Evolutionary conservation across 2,329 filamentous ascomycete genomes (phyloP).

Genomic region (Pyrenochaeta sp.): DNA sequence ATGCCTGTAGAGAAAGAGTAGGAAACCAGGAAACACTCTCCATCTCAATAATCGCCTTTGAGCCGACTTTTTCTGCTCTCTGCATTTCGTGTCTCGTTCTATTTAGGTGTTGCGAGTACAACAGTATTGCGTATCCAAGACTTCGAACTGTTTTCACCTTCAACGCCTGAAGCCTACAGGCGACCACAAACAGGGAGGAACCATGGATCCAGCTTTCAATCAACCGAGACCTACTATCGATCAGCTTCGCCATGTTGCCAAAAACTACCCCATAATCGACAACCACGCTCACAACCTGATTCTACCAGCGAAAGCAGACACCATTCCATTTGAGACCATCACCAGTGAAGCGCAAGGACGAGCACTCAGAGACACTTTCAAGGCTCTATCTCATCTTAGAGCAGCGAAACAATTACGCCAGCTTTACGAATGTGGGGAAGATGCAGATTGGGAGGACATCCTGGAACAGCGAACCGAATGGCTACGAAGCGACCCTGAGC

Average conservation of each 20-base stretch:
- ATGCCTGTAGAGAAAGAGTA: neutral
- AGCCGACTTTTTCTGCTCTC: too few species aligned
- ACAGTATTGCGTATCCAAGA: too few species aligned
- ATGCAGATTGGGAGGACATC: slow-evolving; percentile 68
- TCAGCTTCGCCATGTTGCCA: slow-evolving; percentile 42
- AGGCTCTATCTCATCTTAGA: slow-evolving; percentile 72
- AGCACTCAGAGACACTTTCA: slow-evolving; percentile 68
- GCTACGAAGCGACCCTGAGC: slow-evolving; percentile 57
- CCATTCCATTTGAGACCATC: slow-evolving; percentile 67
- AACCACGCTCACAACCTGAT: slow-evolving; percentile 76
- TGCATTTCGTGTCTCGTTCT: too few species aligned
- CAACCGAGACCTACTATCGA: slow-evolving; percentile 36
- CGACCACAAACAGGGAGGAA: neutral
- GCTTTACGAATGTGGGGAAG: slow-evolving; percentile 65
- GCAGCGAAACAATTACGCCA: slow-evolving; percentile 72
- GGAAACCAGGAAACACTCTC: too few species aligned
- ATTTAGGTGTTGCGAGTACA: too few species aligned
- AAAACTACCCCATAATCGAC: slow-evolving; percentile 69
- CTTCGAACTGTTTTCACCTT: too few species aligned
- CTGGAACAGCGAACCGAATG: slow-evolving; percentile 57
- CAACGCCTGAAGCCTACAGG: neutral
- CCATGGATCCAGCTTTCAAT: slow-evolving; percentile 26
- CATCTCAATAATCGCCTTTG: too few species aligned
- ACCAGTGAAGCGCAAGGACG: slow-evolving; percentile 75
- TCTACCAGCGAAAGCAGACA: slow-evolving; percentile 56